A percentile compares a stretch with the other conserved stretches of the same genome.
phyloP scores from a whole-genome alignment of 2,329 filamentous ascomycete genomes.

The Hypomyces rosellus region DNA sequence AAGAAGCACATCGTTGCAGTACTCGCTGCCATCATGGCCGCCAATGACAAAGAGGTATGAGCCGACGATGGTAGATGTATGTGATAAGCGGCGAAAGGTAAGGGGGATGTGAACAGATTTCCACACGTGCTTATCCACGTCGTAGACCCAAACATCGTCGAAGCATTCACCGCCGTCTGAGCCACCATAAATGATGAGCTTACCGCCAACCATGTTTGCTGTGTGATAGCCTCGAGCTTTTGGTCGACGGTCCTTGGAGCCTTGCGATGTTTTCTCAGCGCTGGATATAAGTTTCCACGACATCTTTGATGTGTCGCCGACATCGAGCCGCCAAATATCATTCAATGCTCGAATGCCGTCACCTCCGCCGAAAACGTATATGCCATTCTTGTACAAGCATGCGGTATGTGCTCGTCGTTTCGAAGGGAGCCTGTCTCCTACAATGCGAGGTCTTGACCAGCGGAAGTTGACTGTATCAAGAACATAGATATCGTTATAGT shows the following conservation, averaged over 20 bases:
- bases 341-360: conserved; percentile 65
- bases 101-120: conserved; percentile 51
- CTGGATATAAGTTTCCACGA: conserved; percentile 59
- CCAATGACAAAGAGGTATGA: conserved; percentile 65
- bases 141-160: conserved; percentile 67
- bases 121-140: conserved; percentile 57
- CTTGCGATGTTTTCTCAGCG: conserved; percentile 30
- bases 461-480: conserved; percentile 65
- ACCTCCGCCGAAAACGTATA: conserved; percentile 66
- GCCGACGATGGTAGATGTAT: conserved; percentile 63
- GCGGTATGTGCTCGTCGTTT: conserved; percentile 62
- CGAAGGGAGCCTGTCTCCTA: conserved; percentile 52
- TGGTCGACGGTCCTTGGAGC: conserved; percentile 39
- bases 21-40: conserved; percentile 64
- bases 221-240: conserved; percentile 65
- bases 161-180: conserved; percentile 67
- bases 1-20: conserved; percentile 61
- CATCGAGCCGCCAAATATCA: conserved; percentile 67
- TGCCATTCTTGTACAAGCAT: conserved; percentile 64
- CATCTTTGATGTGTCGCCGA: conserved; percentile 60
- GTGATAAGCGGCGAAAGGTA: conserved; percentile 59
- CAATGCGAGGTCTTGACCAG: conserved; percentile 56
- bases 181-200: conserved; percentile 65
- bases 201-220: conserved; percentile 65
- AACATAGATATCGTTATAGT: conserved; percentile 67